phyloP scores from a whole-genome alignment of 805 yeast genomes.

The Teunomyces stri region DNA sequence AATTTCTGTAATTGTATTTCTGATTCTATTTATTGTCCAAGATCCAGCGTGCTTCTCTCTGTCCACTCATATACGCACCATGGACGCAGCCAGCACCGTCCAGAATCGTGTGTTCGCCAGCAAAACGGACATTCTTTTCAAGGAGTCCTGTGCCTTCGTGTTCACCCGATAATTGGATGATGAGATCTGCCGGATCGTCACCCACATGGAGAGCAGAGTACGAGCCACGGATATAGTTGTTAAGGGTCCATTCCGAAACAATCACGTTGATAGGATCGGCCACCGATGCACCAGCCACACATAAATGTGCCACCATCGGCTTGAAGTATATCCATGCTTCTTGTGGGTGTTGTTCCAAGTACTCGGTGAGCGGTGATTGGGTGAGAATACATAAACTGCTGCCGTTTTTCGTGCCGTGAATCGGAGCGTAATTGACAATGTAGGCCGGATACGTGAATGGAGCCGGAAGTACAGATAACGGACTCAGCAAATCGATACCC shows the following conservation, averaged over 20 bases:
- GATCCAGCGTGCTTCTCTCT: constrained; percentile 49
- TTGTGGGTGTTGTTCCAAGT: constrained; percentile 47
- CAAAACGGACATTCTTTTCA: constrained; percentile 63
- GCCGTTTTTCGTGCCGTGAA: constrained; percentile 27
- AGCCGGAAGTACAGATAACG: constrained; percentile 25
- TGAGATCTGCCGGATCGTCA: constrained; percentile 65
- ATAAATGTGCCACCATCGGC: constrained; percentile 46
- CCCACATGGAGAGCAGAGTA: constrained; percentile 70
- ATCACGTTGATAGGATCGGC: constrained; percentile 35
- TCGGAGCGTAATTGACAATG: constrained; percentile 56
- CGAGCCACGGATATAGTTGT: constrained; percentile 78
- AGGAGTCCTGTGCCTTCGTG: constrained; percentile 40
- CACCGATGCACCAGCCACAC: constrained; percentile 16
- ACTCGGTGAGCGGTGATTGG: constrained; percentile 71
- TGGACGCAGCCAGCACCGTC: constrained; percentile 93
- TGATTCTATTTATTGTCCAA: constrained; percentile 4
- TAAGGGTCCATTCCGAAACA: constrained; percentile 72
- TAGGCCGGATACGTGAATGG: constrained; percentile 61
- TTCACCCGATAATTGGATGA: constrained; percentile 56
- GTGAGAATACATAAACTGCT: constrained; percentile 65
- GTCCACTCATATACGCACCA: constrained; percentile 83
- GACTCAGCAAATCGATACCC: neutral
- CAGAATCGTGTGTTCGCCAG: constrained; percentile 84
- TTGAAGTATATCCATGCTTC: constrained; percentile 57
- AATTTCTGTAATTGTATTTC: too few relatives aligned